Evolutionary conservation across 2,329 filamentous ascomycete genomes (phyloP).

Genomic region (Diaporthe sp.): DNA sequence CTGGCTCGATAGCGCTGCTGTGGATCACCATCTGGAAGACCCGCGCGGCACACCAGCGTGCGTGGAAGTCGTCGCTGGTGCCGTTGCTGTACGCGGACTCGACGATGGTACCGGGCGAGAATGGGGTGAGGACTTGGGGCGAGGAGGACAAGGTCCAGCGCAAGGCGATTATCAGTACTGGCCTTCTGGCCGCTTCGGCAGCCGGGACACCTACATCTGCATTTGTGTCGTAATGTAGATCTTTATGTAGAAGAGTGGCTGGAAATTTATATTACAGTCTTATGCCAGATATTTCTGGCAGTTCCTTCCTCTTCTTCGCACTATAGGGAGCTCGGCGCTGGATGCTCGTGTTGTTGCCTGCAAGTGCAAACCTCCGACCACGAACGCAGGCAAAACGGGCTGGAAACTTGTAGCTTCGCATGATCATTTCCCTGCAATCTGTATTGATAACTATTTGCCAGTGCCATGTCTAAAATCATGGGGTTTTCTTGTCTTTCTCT

Average conservation of each 20-base stretch:
- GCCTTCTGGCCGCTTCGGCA: neutral
- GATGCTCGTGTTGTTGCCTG: too few relatives aligned
- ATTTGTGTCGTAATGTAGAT: neutral
- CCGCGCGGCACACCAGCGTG: neutral
- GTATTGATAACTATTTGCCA: neutral
- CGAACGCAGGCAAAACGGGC: too few relatives aligned
- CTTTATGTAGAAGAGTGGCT: neutral
- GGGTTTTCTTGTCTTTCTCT: neutral
- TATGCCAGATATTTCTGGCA: neutral
- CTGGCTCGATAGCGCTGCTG: neutral
- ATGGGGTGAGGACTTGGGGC: neutral
- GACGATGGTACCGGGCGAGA: neutral
- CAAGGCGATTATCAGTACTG: neutral
- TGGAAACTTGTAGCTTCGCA: too few relatives aligned
- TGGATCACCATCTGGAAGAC: neutral
- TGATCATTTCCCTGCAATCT: too few relatives aligned
- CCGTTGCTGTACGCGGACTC: neutral
- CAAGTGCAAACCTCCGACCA: too few relatives aligned
- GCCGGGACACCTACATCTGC: neutral
- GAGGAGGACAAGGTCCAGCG: neutral
- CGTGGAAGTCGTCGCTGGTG: neutral
- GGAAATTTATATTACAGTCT: neutral
- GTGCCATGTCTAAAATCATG: too few relatives aligned
- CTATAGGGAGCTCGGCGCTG: too few relatives aligned
- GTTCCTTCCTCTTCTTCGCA: neutral